Percentiles rank a stretch among this genome's conserved stretches.
Evolutionary conservation across 2,329 filamentous ascomycete genomes (phyloP).

Genomic region (Fusarium nygamai): DNA sequence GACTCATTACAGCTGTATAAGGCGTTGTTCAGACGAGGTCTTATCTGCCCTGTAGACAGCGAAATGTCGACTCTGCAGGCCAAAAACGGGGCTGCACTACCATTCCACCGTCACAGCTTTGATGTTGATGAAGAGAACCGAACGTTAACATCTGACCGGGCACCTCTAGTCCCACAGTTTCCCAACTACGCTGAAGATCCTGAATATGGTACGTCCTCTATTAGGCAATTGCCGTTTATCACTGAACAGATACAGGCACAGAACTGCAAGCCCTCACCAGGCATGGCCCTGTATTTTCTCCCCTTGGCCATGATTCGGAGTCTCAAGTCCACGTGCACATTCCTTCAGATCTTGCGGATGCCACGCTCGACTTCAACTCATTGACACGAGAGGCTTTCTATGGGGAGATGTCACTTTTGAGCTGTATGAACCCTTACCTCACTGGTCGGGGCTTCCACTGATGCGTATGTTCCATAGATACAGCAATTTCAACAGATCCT

Average conservation of each 20-base stretch:
- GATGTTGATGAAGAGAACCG: not conserved
- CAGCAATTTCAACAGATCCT: not conserved
- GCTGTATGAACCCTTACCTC: rapidly evolving
- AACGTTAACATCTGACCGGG: not conserved
- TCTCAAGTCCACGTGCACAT: not conserved
- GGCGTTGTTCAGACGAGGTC: no score
- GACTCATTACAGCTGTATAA: rapidly evolving
- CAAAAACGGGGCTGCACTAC: no score
- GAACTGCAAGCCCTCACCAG: not conserved
- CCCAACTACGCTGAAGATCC: rapidly evolving
- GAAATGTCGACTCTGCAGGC: not conserved
- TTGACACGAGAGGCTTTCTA: rapidly evolving
- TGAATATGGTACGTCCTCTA: rapidly evolving
- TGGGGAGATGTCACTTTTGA: not conserved
- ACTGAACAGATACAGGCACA: not conserved
- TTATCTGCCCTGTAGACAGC: not conserved
- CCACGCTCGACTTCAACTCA: rapidly evolving
- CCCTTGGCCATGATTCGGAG: rapidly evolving
- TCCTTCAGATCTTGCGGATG: not conserved
- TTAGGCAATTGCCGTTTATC: rapidly evolving
- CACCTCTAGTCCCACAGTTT: not conserved
- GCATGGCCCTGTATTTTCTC: rapidly evolving
- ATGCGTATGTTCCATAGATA: not conserved
- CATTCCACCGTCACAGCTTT: not conserved
- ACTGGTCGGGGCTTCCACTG: not conserved